phyloP scores from a whole-genome alignment of 495 filamentous ascomycete genomes.

The Astrothelium subdiscretum region DNA sequence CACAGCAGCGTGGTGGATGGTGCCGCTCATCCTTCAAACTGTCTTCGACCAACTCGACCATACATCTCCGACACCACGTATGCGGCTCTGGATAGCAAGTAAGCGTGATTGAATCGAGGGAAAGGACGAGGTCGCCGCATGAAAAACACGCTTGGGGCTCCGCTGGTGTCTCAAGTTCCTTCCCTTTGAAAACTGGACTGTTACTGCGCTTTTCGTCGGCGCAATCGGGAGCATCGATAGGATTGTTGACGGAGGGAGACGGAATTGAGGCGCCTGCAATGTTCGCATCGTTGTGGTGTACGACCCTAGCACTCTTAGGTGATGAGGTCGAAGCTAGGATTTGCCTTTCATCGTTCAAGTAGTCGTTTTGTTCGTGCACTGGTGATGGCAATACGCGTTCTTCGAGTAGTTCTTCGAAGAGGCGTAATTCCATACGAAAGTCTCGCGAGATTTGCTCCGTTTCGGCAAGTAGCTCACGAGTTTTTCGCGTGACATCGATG shows the following conservation, averaged over 20 bases:
- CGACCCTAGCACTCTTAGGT: too few species aligned
- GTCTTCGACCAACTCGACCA: conserved; percentile 7
- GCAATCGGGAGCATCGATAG: background rate
- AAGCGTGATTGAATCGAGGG: background rate
- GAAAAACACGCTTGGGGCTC: background rate
- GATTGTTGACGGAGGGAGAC: too few species aligned
- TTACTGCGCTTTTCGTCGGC: background rate
- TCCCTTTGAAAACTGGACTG: background rate
- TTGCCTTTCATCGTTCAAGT: too few species aligned
- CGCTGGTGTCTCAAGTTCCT: background rate
- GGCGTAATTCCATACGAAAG: background rate
- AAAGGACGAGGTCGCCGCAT: background rate
- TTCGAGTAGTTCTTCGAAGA: too few species aligned
- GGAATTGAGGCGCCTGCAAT: background rate
- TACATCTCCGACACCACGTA: background rate
- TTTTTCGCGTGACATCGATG: too few species aligned
- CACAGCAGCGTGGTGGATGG: conserved; percentile 19
- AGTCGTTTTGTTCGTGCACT: too few species aligned
- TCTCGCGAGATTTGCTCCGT: background rate
- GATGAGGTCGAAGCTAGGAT: too few species aligned
- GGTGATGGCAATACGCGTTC: too few species aligned
- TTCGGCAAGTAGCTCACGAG: background rate
- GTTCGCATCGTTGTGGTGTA: too few species aligned
- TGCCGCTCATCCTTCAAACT: conserved; percentile 5
- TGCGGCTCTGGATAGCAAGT: background rate